Percentiles rank a stretch among this genome's conserved stretches.
These are phyloP conservation scores for Talaromyces sp. DNA, from an alignment of 2,329 filamentous ascomycete genomes.

Conservation along the genomic window DNA sequence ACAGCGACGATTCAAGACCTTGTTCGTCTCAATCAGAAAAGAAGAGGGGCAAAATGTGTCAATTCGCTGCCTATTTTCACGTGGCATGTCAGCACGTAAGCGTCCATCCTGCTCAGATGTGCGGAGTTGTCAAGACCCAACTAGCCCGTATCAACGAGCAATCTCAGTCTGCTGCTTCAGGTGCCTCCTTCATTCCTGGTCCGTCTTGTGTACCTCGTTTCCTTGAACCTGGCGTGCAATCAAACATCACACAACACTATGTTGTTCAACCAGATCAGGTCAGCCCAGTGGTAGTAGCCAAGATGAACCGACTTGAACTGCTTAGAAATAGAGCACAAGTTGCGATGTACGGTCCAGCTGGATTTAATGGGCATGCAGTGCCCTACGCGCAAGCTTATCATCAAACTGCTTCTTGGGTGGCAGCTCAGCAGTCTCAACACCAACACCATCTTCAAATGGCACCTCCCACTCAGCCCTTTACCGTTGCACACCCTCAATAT, in stretches of 20 bases:
- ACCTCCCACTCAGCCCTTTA: background rate
- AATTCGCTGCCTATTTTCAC: background rate
- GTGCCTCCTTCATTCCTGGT: background rate
- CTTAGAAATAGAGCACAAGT: background rate
- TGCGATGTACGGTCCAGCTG: background rate
- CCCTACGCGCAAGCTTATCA: too few species aligned
- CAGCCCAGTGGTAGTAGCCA: background rate
- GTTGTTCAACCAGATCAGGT: background rate
- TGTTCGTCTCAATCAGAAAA: background rate
- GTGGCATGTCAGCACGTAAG: conserved; percentile 7
- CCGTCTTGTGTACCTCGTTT: background rate
- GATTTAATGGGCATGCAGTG: background rate
- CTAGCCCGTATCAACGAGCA: background rate
- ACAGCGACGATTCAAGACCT: background rate
- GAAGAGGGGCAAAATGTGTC: conserved; percentile 11
- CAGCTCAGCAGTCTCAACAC: background rate
- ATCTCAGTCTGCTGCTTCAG: background rate
- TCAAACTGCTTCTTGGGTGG: background rate
- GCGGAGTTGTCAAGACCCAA: background rate
- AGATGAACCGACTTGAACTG: background rate
- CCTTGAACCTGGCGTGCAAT: background rate
- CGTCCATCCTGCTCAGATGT: background rate
- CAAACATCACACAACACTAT: background rate
- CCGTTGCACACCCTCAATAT: background rate
- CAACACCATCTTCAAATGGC: background rate